phyloP scores from a whole-genome alignment of 164 flowering plant species.

The Santalum album region DNA sequence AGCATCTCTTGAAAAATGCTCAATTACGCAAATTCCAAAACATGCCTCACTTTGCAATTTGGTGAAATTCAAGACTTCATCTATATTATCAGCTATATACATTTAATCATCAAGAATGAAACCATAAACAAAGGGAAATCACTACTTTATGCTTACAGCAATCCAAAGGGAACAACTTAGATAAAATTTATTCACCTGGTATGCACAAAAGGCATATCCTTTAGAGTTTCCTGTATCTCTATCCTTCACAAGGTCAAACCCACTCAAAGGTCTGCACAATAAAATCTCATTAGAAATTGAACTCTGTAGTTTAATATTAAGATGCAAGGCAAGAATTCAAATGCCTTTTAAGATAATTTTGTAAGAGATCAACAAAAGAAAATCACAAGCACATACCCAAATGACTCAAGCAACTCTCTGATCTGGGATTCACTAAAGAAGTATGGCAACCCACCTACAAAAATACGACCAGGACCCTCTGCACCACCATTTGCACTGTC shows the following conservation, averaged over 20 bases:
- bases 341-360: not conserved
- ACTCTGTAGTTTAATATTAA: not conserved
- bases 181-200: slow-evolving; percentile 37
- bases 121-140: not conserved
- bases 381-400: slow-evolving; percentile 43
- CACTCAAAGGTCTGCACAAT: slow-evolving; percentile 54
- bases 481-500: slow-evolving; percentile 52
- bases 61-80: not conserved
- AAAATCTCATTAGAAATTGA: slow-evolving; percentile 5
- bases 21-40: too few relatives aligned
- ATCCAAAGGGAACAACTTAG: not conserved
- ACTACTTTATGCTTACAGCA: not conserved
- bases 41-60: too few relatives aligned
- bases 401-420: slow-evolving; percentile 62
- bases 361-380: not conserved
- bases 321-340: not conserved
- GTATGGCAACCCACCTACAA: slow-evolving; percentile 89
- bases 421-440: slow-evolving; percentile 72
- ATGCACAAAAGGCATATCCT: slow-evolving; percentile 84
- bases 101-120: not conserved
- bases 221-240: slow-evolving; percentile 88
- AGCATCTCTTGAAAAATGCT: not conserved
- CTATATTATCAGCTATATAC: not conserved
- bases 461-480: slow-evolving; percentile 78
- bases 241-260: slow-evolving; percentile 81